Percentiles rank a stretch among this genome's conserved stretches.
phyloP scores from a whole-genome alignment of 73 alveolate species.

The Paramecium primaurelia region DNA sequence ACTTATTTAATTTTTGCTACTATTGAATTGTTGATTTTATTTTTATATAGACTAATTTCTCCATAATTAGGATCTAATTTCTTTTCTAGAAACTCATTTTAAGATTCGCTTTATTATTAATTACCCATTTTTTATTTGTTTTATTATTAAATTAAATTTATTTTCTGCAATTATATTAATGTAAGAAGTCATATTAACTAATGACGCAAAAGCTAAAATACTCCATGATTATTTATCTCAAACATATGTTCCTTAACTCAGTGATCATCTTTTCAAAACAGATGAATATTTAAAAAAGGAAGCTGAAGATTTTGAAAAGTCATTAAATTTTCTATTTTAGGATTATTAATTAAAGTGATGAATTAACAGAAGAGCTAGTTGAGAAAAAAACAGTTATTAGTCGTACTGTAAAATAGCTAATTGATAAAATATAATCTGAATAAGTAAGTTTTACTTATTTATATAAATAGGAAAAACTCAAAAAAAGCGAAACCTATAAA shows the following conservation, averaged over 20 bases:
- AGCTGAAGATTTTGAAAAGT: not conserved
- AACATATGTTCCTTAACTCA: not conserved
- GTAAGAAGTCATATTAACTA: not conserved
- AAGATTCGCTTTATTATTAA: not conserved
- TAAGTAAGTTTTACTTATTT: not conserved
- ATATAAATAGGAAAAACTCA: not conserved
- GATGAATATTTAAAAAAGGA: not conserved
- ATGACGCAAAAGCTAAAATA: not conserved
- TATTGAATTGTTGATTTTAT: not conserved
- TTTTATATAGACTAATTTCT: not conserved
- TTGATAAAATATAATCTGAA: not conserved
- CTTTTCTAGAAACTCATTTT: not conserved
- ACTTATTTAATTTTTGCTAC: not conserved
- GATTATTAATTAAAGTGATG: not conserved
- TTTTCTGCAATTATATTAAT: not conserved
- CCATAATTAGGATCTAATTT: slow-evolving; percentile 25
- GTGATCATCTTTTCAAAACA: slow-evolving; percentile 7
- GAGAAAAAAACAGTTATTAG: not conserved
- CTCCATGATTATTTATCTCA: slow-evolving; percentile 10
- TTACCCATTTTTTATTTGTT: not conserved
- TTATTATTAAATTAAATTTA: not conserved
- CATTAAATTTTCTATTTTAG: not conserved
- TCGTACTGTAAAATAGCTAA: not conserved
- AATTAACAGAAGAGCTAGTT: not conserved
- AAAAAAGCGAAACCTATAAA: slow-evolving; percentile 23